Evolutionary conservation across 257 asterid genomes (phyloP).

Genomic region (Ballota nigra): DNA sequence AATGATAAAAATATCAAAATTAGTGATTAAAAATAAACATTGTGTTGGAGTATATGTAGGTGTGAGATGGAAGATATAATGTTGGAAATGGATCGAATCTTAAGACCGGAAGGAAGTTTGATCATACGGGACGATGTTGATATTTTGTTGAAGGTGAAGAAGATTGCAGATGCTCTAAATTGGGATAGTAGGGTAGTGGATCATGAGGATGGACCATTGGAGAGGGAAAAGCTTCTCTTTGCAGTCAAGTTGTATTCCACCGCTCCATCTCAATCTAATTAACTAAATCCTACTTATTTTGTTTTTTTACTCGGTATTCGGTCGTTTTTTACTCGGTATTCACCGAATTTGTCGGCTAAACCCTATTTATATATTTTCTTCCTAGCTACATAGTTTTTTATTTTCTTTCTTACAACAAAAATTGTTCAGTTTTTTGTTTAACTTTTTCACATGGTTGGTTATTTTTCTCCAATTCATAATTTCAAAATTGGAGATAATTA

Average conservation of each 20-base stretch:
- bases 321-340: no score
- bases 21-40: no score
- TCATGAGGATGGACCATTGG: constrained; percentile 83
- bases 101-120: constrained; percentile 83
- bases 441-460: neutral
- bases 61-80: constrained; percentile 74
- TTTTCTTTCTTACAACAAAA: neutral
- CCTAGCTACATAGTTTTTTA: neutral
- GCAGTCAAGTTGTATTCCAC: constrained; percentile 81
- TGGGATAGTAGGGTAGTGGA: constrained; percentile 80
- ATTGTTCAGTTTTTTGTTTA: neutral
- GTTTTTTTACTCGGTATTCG: no score
- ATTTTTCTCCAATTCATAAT: constrained; percentile 1
- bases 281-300: constrained; percentile 6
- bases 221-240: constrained; percentile 80
- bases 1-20: no score
- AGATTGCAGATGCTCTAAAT: constrained; percentile 57
- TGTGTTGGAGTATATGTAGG: constrained; percentile 40
- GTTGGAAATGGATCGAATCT: constrained; percentile 77
- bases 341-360: no score
- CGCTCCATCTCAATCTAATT: constrained; percentile 45
- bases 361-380: no score
- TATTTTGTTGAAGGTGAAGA: constrained; percentile 55
- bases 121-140: constrained; percentile 79
- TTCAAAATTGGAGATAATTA: neutral